Evolutionary conservation across 768 basidiomycete species (phyloP).

Genomic region (Cystobasidium ongulense): DNA sequence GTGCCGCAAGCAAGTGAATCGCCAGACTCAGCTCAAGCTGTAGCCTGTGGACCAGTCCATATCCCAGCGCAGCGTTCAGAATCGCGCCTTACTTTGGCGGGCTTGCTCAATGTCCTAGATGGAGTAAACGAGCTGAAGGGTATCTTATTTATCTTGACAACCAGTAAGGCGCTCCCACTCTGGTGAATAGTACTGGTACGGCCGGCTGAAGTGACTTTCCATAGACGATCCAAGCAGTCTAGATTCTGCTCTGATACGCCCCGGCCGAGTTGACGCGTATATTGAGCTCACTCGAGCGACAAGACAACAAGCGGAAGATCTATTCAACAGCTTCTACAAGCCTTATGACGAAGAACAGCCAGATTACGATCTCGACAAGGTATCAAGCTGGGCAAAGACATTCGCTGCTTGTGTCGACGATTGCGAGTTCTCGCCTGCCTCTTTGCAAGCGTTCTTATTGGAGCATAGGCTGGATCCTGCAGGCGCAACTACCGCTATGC

Average conservation of each 20-base stretch:
- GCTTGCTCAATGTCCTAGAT: background rate
- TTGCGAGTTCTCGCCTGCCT: background rate
- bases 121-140: background rate
- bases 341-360: background rate
- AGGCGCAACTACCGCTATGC: background rate
- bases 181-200: too few relatives aligned
- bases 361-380: background rate
- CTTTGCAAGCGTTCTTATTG: background rate
- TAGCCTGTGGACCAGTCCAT: too few relatives aligned
- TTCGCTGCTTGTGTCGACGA: background rate
- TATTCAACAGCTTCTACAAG: conserved; percentile 5
- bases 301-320: background rate
- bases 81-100: background rate
- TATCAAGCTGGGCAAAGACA: background rate
- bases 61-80: too few relatives aligned
- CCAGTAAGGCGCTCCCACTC: background rate
- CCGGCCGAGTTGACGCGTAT: background rate
- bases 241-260: background rate
- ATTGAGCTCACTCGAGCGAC: background rate
- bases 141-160: background rate
- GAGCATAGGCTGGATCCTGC: conserved; percentile 3
- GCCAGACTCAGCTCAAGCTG: too few relatives aligned
- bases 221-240: background rate
- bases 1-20: too few relatives aligned
- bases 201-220: background rate